Evolutionary conservation across 495 filamentous ascomycete genomes (phyloP), one percentile per base, ranked within the genome.

Genomic region (Aspergillus egyptiacus): DNA sequence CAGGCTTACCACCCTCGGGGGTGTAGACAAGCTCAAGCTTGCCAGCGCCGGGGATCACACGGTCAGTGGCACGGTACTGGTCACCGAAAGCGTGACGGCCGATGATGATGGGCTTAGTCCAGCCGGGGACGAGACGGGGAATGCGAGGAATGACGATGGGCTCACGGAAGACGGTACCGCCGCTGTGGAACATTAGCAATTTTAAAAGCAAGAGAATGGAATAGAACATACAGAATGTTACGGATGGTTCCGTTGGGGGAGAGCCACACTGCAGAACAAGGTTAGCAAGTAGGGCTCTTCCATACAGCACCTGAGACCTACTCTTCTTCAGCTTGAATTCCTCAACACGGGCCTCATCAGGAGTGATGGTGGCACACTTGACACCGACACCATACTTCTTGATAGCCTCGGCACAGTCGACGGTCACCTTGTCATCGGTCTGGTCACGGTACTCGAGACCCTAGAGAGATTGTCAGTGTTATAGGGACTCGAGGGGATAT

Each of bases 301-400:
- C 30, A 17, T 15, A 44, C 28, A 2, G 8, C 15, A 22, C 23
- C 5, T 22, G 45, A 25, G 42, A 33, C 79, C 61, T 79, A 89
- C 87, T 96, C 72, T 96, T 81, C 87, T 97, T 98, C 55, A 98
- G 78, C 60, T 94, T 86, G 71, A 98, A 98, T 71, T 98, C 93
- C 78, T 96, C 79, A 15, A 98, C 90, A 66, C 93, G 82, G 46
- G 82, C 86, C 75, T 98, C 91, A 69, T 98, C 93, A 17, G 93
- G 93, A 48, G 93, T 98, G 73, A 98, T 98, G 63, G 93, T 98
- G 48, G 93, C 93, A 70, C 93, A 98, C 79, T 98, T 98, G 69
- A 98, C 89, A 69, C 93, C 93, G 43, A 98, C 93, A 41, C 83
- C 86, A 77, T 97, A 96, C 77, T 96, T 94, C 79, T 95, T 89